Conservation (phyloP, 2,329 filamentous ascomycete genomes). For the Pestalotiopsis fici region DNA sequence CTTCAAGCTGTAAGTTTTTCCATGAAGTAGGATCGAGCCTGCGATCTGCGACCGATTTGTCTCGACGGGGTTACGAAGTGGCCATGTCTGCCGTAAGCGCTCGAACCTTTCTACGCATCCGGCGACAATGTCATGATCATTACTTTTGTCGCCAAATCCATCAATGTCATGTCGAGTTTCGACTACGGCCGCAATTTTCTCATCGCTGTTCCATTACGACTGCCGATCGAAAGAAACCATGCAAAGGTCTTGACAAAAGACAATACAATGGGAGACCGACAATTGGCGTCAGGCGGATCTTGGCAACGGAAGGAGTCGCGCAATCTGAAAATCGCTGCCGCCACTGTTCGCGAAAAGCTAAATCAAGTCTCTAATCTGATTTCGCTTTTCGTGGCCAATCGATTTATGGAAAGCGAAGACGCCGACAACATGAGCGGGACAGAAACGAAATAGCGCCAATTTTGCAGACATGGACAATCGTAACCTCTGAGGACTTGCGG, state of each 20-base stretch:
- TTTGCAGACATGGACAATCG: background rate
- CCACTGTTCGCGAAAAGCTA: background rate
- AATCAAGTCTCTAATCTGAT: background rate
- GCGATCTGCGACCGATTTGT: conserved; percentile 13
- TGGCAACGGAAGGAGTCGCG: background rate
- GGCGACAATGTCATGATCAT: background rate
- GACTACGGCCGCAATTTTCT: background rate
- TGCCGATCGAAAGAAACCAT: background rate
- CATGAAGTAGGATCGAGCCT: conserved; percentile 6
- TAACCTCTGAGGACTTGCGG: background rate
- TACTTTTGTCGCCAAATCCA: background rate
- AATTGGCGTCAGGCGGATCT: no score
- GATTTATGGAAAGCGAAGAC: background rate
- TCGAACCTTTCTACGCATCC: background rate
- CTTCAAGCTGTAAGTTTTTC: conserved; percentile 76
- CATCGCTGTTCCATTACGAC: background rate
- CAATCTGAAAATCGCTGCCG: background rate
- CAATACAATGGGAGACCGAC: background rate
- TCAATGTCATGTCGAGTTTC: background rate
- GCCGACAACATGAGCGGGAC: background rate
- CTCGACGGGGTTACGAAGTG: conserved; percentile 20
- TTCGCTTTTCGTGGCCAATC: background rate
- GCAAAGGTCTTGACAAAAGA: background rate
- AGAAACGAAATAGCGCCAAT: background rate
- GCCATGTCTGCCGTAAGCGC: conserved; percentile 12